Evolutionary conservation across 1,284 basidiomycete genomes (phyloP).

Genomic region (Rhodotorula sp.): DNA sequence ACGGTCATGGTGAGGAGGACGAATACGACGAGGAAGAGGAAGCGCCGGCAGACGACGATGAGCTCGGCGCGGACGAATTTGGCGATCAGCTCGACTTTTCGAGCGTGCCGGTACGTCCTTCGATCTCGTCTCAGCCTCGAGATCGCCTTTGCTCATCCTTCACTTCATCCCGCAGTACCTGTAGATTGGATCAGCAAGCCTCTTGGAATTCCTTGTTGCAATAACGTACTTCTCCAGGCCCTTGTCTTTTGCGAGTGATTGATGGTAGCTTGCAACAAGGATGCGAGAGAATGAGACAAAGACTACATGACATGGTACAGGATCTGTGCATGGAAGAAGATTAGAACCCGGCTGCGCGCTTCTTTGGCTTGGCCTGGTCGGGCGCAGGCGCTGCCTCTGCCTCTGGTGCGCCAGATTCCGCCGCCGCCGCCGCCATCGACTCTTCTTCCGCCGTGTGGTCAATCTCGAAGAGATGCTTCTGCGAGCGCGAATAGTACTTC

Average conservation of each 20-base stretch:
- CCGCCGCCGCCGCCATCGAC: background rate
- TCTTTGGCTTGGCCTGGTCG: background rate
- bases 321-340: background rate
- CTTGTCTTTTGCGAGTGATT: too few relatives aligned
- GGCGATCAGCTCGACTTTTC: constrained; percentile 43
- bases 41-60: constrained; percentile 24
- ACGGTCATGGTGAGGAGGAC: constrained; percentile 28
- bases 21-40: constrained; percentile 27
- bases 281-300: background rate
- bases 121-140: too few relatives aligned
- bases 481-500: constrained; percentile 61
- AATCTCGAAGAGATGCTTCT: constrained; percentile 47
- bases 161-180: constrained; percentile 12
- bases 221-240: too few relatives aligned
- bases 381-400: background rate
- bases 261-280: background rate
- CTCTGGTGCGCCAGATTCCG: background rate
- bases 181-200: background rate
- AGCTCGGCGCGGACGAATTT: constrained; percentile 39
- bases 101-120: constrained; percentile 40
- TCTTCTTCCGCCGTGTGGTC: constrained; percentile 16
- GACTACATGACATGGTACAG: background rate
- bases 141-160: background rate
- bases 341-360: background rate
- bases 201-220: too few relatives aligned